Evolutionary conservation across 2,329 filamentous ascomycete genomes (phyloP).

Genomic region (Xylaria sp.): DNA sequence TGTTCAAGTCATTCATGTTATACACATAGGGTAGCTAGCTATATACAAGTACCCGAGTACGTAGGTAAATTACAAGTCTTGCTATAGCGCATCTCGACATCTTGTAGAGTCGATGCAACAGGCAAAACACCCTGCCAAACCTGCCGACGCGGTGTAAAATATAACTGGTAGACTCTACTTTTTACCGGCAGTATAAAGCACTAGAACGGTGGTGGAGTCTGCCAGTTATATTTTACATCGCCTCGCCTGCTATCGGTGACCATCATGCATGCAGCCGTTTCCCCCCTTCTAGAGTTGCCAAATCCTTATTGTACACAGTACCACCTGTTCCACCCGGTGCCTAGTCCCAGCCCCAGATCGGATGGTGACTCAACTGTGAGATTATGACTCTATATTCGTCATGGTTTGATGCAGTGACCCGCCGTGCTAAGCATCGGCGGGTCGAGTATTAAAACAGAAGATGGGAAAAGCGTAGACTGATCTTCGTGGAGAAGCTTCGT

Average conservation of each 20-base stretch:
- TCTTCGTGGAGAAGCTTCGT: slow-evolving; percentile 5
- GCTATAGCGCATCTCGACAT: slow-evolving; percentile 29
- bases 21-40: slow-evolving; percentile 39
- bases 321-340: slow-evolving; percentile 21
- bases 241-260: slow-evolving; percentile 31
- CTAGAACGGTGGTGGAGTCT: too few species aligned
- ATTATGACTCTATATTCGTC: slow-evolving; percentile 30
- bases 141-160: too few species aligned
- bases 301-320: slow-evolving; percentile 40
- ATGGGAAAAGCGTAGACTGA: slow-evolving; percentile 22
- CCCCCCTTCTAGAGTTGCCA: slow-evolving; percentile 36
- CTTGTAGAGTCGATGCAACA: slow-evolving; percentile 29
- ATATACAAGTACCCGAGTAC: slow-evolving; percentile 40
- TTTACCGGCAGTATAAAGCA: too few species aligned
- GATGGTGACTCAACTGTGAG: slow-evolving; percentile 26
- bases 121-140: slow-evolving; percentile 23
- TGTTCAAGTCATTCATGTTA: slow-evolving; percentile 32
- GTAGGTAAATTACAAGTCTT: slow-evolving; percentile 37
- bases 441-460: slow-evolving; percentile 36
- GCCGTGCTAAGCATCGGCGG: slow-evolving; percentile 20
- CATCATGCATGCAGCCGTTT: slow-evolving; percentile 37
- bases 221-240: too few species aligned
- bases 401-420: slow-evolving; percentile 20
- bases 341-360: slow-evolving; percentile 20
- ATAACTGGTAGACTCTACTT: too few species aligned